Conservation (phyloP, 768 basidiomycete genomes). For the Naganishia vishniacii region DNA sequence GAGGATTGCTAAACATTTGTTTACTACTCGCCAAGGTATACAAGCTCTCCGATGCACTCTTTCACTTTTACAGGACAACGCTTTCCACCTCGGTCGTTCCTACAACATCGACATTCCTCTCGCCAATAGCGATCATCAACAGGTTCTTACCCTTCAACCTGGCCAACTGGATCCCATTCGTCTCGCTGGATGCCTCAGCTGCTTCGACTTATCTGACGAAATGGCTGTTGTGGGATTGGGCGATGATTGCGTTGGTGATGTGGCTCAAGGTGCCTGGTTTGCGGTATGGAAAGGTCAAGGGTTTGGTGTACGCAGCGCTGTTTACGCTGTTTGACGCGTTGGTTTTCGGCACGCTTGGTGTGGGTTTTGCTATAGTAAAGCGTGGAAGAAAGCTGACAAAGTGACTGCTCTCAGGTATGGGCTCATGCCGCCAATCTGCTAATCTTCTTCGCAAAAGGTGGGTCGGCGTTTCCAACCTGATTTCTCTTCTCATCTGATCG, state of each 20-base stretch:
- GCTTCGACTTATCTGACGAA: constrained; percentile 21
- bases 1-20: neutral
- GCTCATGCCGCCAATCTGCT: constrained; percentile 1
- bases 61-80: constrained; percentile 17
- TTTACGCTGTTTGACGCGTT: constrained; percentile 18
- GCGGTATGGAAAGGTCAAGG: constrained; percentile 5
- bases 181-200: constrained; percentile 7
- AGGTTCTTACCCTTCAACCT: constrained; percentile 7
- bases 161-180: constrained; percentile 20
- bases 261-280: constrained; percentile 6
- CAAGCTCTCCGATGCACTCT: constrained; percentile 26
- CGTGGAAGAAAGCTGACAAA: neutral
- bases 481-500: neutral
- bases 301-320: neutral
- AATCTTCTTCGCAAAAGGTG: constrained; percentile 4
- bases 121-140: constrained; percentile 17
- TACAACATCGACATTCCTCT: constrained; percentile 12
- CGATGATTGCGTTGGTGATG: constrained; percentile 7
- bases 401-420: neutral
- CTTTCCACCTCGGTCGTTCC: constrained; percentile 16
- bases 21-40: constrained; percentile 1
- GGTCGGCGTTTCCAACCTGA: neutral
- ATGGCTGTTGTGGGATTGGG: constrained; percentile 24
- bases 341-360: constrained; percentile 19
- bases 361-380: neutral